A percentile compares a stretch with the other conserved stretches of the same genome.
These are phyloP conservation scores for Arbutus unedo DNA, from an alignment of 148 eudicot genomes.

Conservation along the genomic window DNA sequence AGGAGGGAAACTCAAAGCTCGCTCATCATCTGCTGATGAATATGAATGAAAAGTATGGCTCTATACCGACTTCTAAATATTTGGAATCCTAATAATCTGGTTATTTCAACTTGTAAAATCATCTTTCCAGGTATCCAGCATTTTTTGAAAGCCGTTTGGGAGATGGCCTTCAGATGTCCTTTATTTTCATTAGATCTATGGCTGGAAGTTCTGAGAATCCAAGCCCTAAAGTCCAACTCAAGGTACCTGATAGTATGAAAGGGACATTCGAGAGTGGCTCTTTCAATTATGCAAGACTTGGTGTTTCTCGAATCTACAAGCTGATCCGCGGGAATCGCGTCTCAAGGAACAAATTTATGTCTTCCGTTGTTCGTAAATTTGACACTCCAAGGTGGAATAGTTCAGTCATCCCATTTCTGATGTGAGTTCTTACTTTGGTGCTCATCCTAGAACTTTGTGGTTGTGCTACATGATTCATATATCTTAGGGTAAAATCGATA, in stretches of 20 bases:
- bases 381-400: constrained; percentile 69
- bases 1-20: constrained; percentile 79
- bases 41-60: constrained; percentile 88
- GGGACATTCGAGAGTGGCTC: constrained; percentile 57
- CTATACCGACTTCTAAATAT: constrained; percentile 7
- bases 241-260: constrained; percentile 42
- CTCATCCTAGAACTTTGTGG: neutral
- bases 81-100: constrained; percentile 6
- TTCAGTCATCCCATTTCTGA: constrained; percentile 62
- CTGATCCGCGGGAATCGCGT: constrained; percentile 86
- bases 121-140: constrained; percentile 73
- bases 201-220: constrained; percentile 31
- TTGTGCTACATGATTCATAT: neutral
- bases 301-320: constrained; percentile 95
- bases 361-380: constrained; percentile 87
- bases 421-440: constrained; percentile 41
- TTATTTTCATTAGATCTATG: constrained; percentile 72
- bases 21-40: constrained; percentile 93
- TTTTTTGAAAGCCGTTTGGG: constrained; percentile 96
- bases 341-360: constrained; percentile 90
- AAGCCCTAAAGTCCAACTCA: constrained; percentile 38
- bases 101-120: constrained; percentile 25
- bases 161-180: constrained; percentile 95
- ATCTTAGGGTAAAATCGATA: neutral
- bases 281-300: constrained; percentile 61